phyloP scores from a whole-genome alignment of 2,329 filamentous ascomycete species.

The Knoxdaviesia capensis region DNA sequence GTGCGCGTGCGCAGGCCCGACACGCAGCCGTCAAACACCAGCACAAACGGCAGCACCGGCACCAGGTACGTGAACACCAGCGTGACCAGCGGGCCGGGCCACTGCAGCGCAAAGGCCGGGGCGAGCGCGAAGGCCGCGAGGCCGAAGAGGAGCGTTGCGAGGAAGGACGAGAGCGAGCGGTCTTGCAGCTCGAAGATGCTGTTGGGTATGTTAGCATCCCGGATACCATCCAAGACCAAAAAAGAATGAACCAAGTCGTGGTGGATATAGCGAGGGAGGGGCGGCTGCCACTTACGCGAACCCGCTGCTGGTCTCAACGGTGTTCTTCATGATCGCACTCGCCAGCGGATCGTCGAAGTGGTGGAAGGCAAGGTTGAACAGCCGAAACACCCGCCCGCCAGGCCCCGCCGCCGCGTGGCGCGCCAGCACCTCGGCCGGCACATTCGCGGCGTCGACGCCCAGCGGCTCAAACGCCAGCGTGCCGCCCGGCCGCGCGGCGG shows the following conservation, averaged over 20 bases:
- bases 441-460: conserved; percentile 44
- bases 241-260: too few relatives aligned
- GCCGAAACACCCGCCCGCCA: conserved; percentile 36
- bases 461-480: conserved; percentile 37
- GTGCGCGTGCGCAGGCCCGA: conserved; percentile 48
- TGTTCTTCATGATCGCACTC: conserved; percentile 38
- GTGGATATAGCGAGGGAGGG: too few relatives aligned
- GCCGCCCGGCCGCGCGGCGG: conserved; percentile 20
- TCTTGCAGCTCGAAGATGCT: conserved; percentile 56
- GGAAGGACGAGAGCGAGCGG: conserved; percentile 30
- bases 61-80: conserved; percentile 46
- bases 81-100: conserved; percentile 24
- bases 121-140: conserved; percentile 28
- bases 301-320: conserved; percentile 41
- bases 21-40: conserved; percentile 49
- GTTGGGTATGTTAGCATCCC: conserved; percentile 8
- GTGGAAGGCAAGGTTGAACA: conserved; percentile 60
- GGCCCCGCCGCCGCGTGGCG: conserved; percentile 9
- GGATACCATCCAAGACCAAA: background rate
- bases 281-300: conserved; percentile 22
- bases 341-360: conserved; percentile 51
- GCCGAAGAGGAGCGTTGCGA: conserved; percentile 32
- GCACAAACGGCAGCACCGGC: conserved; percentile 45
- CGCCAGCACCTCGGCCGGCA: conserved; percentile 27
- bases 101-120: conserved; percentile 31